These are phyloP conservation scores for Botrytis aclada DNA, from an alignment of 2,329 filamentous ascomycete genomes.

Conservation along the genomic window DNA sequence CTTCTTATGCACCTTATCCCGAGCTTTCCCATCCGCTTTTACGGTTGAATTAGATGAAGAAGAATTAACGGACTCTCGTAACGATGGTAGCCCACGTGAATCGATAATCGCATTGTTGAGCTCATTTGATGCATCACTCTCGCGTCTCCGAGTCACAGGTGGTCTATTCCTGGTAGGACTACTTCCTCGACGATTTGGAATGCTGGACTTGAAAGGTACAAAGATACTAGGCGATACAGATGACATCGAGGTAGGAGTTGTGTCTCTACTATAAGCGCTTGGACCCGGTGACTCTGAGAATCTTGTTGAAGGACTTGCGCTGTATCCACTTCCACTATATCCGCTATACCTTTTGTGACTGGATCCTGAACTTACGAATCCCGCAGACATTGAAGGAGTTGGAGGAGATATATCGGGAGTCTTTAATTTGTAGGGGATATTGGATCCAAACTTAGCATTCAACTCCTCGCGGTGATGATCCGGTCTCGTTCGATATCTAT, in stretches of 20 bases:
- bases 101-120: conserved; percentile 47
- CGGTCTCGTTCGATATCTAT: conserved; percentile 54
- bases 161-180: conserved; percentile 57
- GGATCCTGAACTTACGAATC: conserved; percentile 21
- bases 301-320: conserved; percentile 69
- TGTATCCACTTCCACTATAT: conserved; percentile 50
- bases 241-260: conserved; percentile 73
- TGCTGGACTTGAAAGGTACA: conserved; percentile 41
- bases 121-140: conserved; percentile 54
- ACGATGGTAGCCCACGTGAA: conserved; percentile 58
- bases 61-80: conserved; percentile 67
- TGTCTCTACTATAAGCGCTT: conserved; percentile 70
- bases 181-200: conserved; percentile 49
- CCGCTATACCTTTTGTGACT: conserved; percentile 43
- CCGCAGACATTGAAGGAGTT: conserved; percentile 59
- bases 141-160: conserved; percentile 57
- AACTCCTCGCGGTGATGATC: conserved; percentile 37
- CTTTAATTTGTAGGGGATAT: conserved; percentile 54
- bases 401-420: conserved; percentile 66
- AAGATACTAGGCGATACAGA: conserved; percentile 68
- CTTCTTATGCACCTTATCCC: conserved; percentile 41
- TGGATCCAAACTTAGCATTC: conserved; percentile 40
- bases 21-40: conserved; percentile 49
- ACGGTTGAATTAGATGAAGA: conserved; percentile 72
- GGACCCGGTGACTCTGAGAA: conserved; percentile 71